Evolutionary conservation across 108 stramenopile genomes (phyloP).

Genomic region (Cyclotella kingstonii): DNA sequence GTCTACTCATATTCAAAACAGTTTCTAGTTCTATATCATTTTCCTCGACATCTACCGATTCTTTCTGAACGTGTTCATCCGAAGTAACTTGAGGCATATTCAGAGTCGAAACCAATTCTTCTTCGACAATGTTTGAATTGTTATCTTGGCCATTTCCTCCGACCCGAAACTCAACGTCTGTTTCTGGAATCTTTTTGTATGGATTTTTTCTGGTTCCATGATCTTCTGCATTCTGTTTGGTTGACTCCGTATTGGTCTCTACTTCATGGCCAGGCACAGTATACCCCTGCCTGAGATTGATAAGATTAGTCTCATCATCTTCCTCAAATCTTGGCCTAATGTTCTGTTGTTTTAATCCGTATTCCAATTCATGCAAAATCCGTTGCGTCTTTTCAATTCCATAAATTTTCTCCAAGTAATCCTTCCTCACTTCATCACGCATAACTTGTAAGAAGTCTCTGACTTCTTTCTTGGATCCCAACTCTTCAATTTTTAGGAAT

Average conservation of each 20-base stretch:
- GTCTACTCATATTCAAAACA: too few relatives aligned
- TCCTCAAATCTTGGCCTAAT: background rate
- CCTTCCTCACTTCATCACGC: conserved; percentile 59
- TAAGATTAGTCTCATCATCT: background rate
- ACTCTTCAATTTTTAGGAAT: conserved; percentile 49
- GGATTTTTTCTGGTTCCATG: too few relatives aligned
- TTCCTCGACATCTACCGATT: too few relatives aligned
- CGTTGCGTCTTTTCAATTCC: conserved; percentile 53
- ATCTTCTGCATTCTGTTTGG: too few relatives aligned
- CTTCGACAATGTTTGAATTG: too few relatives aligned
- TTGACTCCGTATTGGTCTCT: background rate
- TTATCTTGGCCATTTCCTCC: too few relatives aligned
- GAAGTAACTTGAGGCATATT: too few relatives aligned
- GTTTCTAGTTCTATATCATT: too few relatives aligned
- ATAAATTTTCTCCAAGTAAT: conserved; percentile 58
- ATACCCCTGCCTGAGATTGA: background rate
- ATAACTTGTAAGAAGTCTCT: conserved; percentile 56
- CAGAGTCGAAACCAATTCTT: too few relatives aligned
- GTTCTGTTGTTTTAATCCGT: conserved; percentile 37
- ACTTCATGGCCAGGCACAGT: background rate
- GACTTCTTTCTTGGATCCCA: conserved; percentile 55
- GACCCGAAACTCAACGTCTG: too few relatives aligned
- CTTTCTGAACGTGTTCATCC: too few relatives aligned
- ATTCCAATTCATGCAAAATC: conserved; percentile 62
- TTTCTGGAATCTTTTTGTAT: too few relatives aligned